phyloP scores from a whole-genome alignment of 768 basidiomycete genomes.

The Termitomyces sp. region DNA sequence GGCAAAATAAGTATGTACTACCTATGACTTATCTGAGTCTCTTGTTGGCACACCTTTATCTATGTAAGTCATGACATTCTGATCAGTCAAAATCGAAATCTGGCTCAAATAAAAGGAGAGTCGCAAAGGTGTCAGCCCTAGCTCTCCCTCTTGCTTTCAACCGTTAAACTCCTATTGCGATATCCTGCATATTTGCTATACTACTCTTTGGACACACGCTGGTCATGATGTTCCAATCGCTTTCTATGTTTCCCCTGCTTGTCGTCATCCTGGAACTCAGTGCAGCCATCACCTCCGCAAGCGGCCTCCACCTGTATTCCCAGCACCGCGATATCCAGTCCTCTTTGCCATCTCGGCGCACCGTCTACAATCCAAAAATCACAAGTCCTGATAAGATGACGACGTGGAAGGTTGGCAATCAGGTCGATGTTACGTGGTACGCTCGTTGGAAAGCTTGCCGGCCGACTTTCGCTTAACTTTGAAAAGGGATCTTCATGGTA shows the following conservation, averaged over 20 bases:
- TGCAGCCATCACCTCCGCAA: constrained; percentile 18
- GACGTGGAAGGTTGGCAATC: constrained; percentile 35
- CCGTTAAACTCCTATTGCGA: background rate
- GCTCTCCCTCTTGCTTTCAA: constrained; percentile 10
- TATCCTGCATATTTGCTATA: constrained; percentile 9
- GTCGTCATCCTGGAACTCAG: constrained; percentile 17
- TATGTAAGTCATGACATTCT: background rate
- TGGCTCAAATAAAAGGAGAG: constrained; percentile 4
- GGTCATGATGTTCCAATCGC: constrained; percentile 30
- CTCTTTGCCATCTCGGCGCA: constrained; percentile 17
- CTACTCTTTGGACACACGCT: constrained; percentile 21
- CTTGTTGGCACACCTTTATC: background rate
- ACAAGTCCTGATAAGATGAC: constrained; percentile 32
- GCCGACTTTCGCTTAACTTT: constrained; percentile 7
- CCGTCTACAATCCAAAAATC: constrained; percentile 40
- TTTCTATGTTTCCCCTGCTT: constrained; percentile 20
- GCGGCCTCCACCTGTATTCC: constrained; percentile 25
- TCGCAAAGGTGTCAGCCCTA: constrained; percentile 12
- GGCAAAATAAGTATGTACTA: too few species aligned
- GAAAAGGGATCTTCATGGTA: constrained; percentile 37
- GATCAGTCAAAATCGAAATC: constrained; percentile 7
- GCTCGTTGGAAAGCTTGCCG: constrained; percentile 17
- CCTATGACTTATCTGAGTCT: too few species aligned
- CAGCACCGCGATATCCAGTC: constrained; percentile 14
- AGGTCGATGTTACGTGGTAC: constrained; percentile 42